Evolutionary conservation across 2,329 filamentous ascomycete genomes (phyloP), one percentile per base, ranked within the genome.

Genomic region (Fusarium robinianum): DNA sequence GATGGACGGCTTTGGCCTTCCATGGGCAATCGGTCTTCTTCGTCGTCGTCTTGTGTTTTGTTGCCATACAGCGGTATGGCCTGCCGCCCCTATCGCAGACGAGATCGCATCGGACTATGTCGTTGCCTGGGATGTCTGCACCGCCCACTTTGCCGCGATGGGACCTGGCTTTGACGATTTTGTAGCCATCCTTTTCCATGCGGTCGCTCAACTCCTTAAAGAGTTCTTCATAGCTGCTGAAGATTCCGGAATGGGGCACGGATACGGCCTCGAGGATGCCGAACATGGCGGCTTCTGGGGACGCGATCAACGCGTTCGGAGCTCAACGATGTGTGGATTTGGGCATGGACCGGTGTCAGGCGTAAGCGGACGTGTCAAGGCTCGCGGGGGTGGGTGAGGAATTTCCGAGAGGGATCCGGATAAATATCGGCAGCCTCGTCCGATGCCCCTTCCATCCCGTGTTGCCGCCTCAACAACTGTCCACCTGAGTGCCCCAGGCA

Each of bases 21-120:
- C 71, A 74, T 5, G 71, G 71, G 16, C 71, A 74, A 34, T 70
- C 67, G 0, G 71, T 74, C 62, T 74, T 74, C 55, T 74, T 74
- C 6, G 71, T 74, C 16, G 69, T 67, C 6, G 71, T 71, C 57
- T 73, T 73, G 51, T 72, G 69, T 58, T 72, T 72, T 5, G 69
- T 74, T 6, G 71, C 71, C 57, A 66, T 65, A 48, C 69, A 71
- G 30, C 70, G 69, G 54, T 74, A 74, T 8, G 71, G 68, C 25
- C 70, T 63, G 16, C 71, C 71, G 34, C 71, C 71, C 31, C 71
- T 67, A 50, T 74, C 68, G 56, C 71, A 74, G n/a, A 73, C 71
- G 3, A 74, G 67, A 56, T 74, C 71, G 46, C 67, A 71, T 44
- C 71, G 68, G 22, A 73, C 67, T 38, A 73, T 72, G 29, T 71